phyloP scores from a whole-genome alignment of 139 green algal species.

The Diplosphaera chodatii region DNA sequence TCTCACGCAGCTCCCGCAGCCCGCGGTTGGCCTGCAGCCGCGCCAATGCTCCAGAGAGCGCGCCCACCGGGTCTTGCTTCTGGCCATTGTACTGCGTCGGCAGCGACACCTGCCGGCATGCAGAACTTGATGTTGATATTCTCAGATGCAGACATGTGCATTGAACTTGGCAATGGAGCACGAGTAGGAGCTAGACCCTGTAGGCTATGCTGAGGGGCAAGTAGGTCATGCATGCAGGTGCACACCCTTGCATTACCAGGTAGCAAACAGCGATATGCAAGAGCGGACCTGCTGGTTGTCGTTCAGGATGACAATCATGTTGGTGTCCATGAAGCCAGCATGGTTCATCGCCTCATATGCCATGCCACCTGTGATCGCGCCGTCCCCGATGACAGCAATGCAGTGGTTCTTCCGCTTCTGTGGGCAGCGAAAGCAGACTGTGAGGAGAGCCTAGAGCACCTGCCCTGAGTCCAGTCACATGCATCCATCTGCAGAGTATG shows the following conservation, averaged over 20 bases:
- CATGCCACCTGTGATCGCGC: slow-evolving; percentile 98
- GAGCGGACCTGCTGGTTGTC: slow-evolving; percentile 99
- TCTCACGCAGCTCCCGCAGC: slow-evolving; percentile 93
- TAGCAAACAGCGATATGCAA: too few relatives aligned
- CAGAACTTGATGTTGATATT: too few relatives aligned
- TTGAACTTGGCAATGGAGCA: too few relatives aligned
- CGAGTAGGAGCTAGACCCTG: too few relatives aligned
- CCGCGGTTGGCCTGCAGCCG: slow-evolving; percentile 85
- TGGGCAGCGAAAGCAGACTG: not conserved
- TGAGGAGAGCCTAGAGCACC: too few relatives aligned
- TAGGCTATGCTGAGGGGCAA: too few relatives aligned
- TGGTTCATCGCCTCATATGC: slow-evolving; percentile 99
- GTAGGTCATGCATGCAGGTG: too few relatives aligned
- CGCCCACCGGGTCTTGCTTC: slow-evolving; percentile 96
- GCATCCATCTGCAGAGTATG: too few relatives aligned
- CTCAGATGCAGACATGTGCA: too few relatives aligned
- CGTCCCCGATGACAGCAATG: slow-evolving; percentile 94
- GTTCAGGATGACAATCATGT: slow-evolving; percentile 99
- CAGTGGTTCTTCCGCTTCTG: slow-evolving; percentile 63
- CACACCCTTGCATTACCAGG: too few relatives aligned
- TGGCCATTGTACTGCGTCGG: slow-evolving; percentile 96
- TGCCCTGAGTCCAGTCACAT: too few relatives aligned
- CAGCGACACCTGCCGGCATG: slow-evolving; percentile 78
- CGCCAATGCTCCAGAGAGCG: slow-evolving; percentile 77
- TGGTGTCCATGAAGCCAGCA: slow-evolving; percentile 97